phyloP scores from a whole-genome alignment of 345 rosid genomes.

The Eucalyptus erythrocorys region DNA sequence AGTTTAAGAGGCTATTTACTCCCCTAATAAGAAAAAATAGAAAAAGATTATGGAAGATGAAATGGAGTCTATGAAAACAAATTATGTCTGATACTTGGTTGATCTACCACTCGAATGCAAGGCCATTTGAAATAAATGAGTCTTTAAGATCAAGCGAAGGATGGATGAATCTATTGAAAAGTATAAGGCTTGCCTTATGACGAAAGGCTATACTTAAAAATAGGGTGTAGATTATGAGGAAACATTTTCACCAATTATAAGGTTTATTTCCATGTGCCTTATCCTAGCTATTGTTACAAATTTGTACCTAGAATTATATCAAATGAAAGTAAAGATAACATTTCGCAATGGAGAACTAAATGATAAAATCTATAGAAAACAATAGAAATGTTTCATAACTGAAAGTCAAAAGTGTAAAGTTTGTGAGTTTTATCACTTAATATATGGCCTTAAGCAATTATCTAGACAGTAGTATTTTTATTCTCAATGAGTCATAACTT shows the following conservation, averaged over 20 bases:
- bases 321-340: background rate
- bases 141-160: background rate
- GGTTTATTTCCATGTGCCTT: background rate
- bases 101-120: background rate
- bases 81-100: no score
- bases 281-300: background rate
- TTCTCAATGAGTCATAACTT: background rate
- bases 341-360: no score
- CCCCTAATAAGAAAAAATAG: background rate
- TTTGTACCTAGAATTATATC: background rate
- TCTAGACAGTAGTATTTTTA: no score
- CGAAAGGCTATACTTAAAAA: no score
- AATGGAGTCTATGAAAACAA: background rate
- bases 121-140: background rate
- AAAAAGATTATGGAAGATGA: background rate
- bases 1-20: background rate
- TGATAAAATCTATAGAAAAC: background rate
- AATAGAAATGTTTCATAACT: rapidly evolving
- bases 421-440: no score
- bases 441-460: no score
- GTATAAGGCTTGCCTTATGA: no score
- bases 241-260: background rate
- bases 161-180: background rate
- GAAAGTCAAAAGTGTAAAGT: background rate
- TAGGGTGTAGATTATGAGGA: no score